phyloP scores from a whole-genome alignment of 805 yeast genomes.

The Lipomyces japonicus region DNA sequence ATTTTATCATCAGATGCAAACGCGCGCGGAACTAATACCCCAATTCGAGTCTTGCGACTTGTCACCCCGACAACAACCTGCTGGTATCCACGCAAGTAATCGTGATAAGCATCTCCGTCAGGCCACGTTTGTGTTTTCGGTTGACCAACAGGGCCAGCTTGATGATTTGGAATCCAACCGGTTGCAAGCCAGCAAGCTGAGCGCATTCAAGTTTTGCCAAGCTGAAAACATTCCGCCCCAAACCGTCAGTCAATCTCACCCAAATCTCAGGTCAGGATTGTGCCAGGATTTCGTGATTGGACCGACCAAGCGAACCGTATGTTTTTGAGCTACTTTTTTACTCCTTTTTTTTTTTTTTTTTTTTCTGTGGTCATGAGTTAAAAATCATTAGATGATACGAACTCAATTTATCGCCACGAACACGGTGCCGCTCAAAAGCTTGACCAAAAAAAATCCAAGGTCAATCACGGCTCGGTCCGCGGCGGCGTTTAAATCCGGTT shows the following conservation, averaged over 20 bases:
- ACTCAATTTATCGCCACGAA: neutral
- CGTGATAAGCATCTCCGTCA: no score
- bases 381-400: conserved; percentile 2
- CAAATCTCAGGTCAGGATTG: neutral
- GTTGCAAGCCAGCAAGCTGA: conserved; percentile 2
- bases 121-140: conserved; percentile 9
- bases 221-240: neutral
- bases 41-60: no score
- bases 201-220: conserved; percentile 5
- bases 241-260: neutral
- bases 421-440: neutral
- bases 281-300: neutral
- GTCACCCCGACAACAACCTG: no score
- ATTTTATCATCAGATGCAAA: no score
- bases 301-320: conserved; percentile 4
- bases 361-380: no score
- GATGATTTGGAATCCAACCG: conserved; percentile 15
- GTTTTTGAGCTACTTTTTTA: neutral
- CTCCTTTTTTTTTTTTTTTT: neutral
- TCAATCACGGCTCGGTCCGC: conserved; percentile 6
- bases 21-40: no score
- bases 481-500: conserved; percentile 5
- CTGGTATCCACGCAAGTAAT: no score
- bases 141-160: conserved; percentile 16
- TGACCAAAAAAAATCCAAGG: conserved; percentile 1